phyloP scores from a whole-genome alignment of 129 eudicot species.

The Calendula officinalis region DNA sequence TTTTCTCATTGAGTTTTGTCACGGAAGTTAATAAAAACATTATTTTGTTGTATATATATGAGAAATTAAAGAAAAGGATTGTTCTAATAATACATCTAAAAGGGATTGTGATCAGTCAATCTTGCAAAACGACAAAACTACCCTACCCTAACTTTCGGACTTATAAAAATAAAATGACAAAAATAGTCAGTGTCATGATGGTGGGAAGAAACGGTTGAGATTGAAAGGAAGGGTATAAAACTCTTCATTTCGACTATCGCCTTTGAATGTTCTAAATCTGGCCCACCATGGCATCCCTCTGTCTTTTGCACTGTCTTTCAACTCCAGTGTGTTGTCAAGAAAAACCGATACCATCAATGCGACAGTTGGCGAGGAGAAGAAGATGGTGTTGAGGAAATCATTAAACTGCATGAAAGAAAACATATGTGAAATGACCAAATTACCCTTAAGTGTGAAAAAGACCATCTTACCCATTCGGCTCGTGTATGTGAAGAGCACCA shows the following conservation, averaged over 20 bases:
- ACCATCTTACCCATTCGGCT: constrained; percentile 80
- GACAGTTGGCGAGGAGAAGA: constrained; percentile 78
- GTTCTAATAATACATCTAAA: not conserved
- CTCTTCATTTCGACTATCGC: constrained; percentile 85
- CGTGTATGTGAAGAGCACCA: constrained; percentile 75
- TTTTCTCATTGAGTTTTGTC: constrained; percentile 10
- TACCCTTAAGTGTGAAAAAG: not conserved
- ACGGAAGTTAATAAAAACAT: not conserved
- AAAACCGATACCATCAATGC: constrained; percentile 73
- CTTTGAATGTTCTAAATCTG: constrained; percentile 79
- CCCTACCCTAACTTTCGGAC: not conserved
- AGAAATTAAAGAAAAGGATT: too few species aligned
- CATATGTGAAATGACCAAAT: not conserved
- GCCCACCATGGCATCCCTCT: constrained; percentile 99
- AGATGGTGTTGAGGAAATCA: constrained; percentile 78
- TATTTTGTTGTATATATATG: too few species aligned
- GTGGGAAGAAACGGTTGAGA: constrained; percentile 92
- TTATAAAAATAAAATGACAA: not conserved
- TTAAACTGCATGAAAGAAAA: constrained; percentile 64
- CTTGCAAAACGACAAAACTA: constrained; percentile 26
- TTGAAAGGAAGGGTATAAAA: constrained; percentile 95
- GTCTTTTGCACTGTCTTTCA: constrained; percentile 76
- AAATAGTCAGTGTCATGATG: constrained; percentile 41
- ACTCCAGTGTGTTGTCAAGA: constrained; percentile 85
- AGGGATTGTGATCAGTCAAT: constrained; percentile 37